Base-by-base conservation (phyloP, 169 alveolate species). In the Cardiosporidium cionae region DNA sequence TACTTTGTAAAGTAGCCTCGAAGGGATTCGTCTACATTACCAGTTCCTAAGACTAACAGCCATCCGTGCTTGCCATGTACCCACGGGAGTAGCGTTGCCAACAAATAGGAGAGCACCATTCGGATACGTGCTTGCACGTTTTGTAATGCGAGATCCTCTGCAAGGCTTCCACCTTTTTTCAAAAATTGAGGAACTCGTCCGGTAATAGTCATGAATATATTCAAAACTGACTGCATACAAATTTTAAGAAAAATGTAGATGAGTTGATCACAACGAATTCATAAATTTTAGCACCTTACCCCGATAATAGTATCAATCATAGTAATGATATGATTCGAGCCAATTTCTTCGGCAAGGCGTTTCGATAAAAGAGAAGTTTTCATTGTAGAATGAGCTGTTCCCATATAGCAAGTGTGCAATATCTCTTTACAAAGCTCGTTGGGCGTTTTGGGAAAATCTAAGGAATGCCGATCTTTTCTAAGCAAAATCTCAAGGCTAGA, bases 1-100 rank as follows among this genome's bases (percentile, higher is more conserved):
- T 93, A 93, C 68, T 93, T 93, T 6, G 98, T 93, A 74, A 89
- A 84, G 72, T 91, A 91, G 0, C 93, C 93, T 0, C 88, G 76
- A 69, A 88, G 66, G 33, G 87, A 84, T 70, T 88, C 93, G 44
- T 85, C 93, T 72, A 81, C 87, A 54, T 88, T 88, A 27, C 89
- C 93, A 16, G 78, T 52, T 1, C 70, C 79, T 23, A 72, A 7
- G 29, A 72, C 79, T 0, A 72, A 54, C 37, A 72, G 72, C 64
- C 23, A 70, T 32, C 76, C 22, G 25, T 29, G 34, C 5, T 6
- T 25, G n/a, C 25, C 28, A 16, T 9, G 37, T 9, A 28, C 63
- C 80, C 81, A 72, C 31, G 90, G 86, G 65, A 89, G 77, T 28
- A 89, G 79, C 67, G 81, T 81, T 28, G 89, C 87, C 79, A 89